phyloP scores from a whole-genome alignment of 2,329 filamentous ascomycete species.

The Pleomassaria siparia region DNA sequence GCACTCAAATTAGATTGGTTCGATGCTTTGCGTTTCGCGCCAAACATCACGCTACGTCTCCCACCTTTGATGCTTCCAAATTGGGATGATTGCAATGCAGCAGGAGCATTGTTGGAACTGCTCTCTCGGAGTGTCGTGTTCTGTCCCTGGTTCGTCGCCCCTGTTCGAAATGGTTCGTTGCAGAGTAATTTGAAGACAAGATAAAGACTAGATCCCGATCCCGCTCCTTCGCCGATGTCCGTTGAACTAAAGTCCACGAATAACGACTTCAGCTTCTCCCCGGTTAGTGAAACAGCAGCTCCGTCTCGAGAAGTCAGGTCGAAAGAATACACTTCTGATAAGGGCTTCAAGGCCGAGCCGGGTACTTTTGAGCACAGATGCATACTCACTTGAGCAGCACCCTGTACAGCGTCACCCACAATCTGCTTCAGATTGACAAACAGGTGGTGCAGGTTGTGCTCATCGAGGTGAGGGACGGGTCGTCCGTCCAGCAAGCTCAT shows the following conservation, averaged over 20 bases:
- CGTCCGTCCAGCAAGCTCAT: conserved; percentile 91
- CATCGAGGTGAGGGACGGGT: conserved; percentile 67
- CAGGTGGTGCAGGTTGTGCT: conserved; percentile 76
- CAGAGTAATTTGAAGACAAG: conserved; percentile 79
- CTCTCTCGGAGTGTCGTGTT: conserved; percentile 26
- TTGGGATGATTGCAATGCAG: conserved; percentile 33
- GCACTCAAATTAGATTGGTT: conserved; percentile 25
- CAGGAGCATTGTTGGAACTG: conserved; percentile 21
- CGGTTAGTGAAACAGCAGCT: conserved; percentile 65
- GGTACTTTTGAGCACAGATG: conserved; percentile 74
- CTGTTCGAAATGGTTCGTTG: conserved; percentile 48
- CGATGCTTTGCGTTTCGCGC: conserved; percentile 56
- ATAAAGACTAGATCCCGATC: conserved; percentile 73
- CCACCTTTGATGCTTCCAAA: conserved; percentile 45
- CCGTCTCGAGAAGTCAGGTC: conserved; percentile 74
- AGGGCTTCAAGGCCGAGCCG: conserved; percentile 62
- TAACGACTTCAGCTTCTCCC: conserved; percentile 75
- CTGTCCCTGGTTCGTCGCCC: conserved; percentile 33
- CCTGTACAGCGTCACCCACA: conserved; percentile 72
- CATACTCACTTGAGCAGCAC: conserved; percentile 70
- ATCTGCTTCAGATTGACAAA: conserved; percentile 83
- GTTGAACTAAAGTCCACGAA: conserved; percentile 82
- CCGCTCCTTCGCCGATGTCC: conserved; percentile 67
- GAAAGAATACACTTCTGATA: conserved; percentile 83
- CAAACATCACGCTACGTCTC: conserved; percentile 65